These are phyloP conservation scores for Pseudohyphozyma bogoriensis DNA, from an alignment of 768 basidiomycete species.

Conservation along the genomic window DNA sequence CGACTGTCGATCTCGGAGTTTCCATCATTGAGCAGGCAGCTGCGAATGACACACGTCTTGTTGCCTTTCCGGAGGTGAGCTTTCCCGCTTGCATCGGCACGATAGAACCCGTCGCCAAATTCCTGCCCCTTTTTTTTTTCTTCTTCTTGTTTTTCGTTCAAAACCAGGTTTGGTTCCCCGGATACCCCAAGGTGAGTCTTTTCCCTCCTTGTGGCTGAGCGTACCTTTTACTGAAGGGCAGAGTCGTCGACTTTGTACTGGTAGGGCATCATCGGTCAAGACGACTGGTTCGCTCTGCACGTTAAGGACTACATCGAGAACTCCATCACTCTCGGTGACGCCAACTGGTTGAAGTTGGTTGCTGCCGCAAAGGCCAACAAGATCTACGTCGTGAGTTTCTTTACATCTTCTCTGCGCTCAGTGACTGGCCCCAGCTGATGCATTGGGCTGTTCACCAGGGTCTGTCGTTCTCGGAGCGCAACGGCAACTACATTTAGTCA, in stretches of 20 bases:
- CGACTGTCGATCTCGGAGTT: conserved; percentile 1
- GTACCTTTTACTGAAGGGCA: too few species aligned
- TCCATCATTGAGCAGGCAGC: neutral
- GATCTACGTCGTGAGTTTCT: conserved; percentile 21
- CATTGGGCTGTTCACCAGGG: too few species aligned
- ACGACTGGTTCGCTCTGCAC: neutral
- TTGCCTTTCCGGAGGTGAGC: neutral
- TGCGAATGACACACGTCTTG: neutral
- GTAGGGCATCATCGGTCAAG: too few species aligned
- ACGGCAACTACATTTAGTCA: conserved; percentile 8
- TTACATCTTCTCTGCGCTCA: too few species aligned
- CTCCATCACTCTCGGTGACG: neutral
- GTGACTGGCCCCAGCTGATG: too few species aligned
- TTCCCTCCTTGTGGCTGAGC: too few species aligned
- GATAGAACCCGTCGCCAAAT: too few species aligned
- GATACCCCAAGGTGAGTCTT: too few species aligned
- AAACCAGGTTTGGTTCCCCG: too few species aligned
- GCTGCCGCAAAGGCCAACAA: conserved; percentile 1
- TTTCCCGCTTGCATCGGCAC: neutral
- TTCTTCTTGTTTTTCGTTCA: too few species aligned
- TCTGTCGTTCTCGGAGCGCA: conserved; percentile 13
- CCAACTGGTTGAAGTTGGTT: conserved; percentile 10
- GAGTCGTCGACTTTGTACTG: too few species aligned
- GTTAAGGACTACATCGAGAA: neutral
- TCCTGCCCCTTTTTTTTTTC: too few species aligned